Conservation (phyloP, 305 asterid genomes). For the Solanum hybrid region DNA sequence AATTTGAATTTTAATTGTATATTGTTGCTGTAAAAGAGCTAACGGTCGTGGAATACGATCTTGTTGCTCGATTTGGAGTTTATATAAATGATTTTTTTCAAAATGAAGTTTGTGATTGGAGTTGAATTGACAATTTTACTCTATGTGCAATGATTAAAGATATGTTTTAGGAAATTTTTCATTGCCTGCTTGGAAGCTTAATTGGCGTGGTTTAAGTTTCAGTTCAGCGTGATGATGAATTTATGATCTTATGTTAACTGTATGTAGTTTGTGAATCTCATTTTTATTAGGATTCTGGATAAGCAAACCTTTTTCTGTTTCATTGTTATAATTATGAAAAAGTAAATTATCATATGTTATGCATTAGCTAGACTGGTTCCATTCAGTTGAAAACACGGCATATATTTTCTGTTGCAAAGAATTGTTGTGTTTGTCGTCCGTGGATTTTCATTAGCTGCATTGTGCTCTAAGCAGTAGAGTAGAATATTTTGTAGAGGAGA, state of each 20-base stretch:
- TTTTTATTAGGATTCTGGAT: neutral
- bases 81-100: neutral
- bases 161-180: neutral
- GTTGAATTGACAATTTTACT: neutral
- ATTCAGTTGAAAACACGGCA: neutral
- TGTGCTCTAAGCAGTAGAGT: neutral
- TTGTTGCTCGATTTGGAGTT: neutral
- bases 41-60: neutral
- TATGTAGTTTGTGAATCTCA: neutral
- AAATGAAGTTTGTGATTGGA: neutral
- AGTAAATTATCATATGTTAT: neutral
- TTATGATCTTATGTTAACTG: neutral
- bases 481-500: neutral
- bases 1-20: neutral
- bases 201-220: neutral
- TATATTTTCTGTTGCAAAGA: neutral
- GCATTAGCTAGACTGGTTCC: neutral
- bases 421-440: neutral
- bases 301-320: neutral
- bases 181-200: neutral
- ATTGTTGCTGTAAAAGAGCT: neutral
- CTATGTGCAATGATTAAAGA: neutral
- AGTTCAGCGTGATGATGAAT: neutral
- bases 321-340: neutral
- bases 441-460: neutral